These are phyloP conservation scores for Afroboletus lepidellus DNA, from an alignment of 1,284 basidiomycete genomes.

Conservation along the genomic window DNA sequence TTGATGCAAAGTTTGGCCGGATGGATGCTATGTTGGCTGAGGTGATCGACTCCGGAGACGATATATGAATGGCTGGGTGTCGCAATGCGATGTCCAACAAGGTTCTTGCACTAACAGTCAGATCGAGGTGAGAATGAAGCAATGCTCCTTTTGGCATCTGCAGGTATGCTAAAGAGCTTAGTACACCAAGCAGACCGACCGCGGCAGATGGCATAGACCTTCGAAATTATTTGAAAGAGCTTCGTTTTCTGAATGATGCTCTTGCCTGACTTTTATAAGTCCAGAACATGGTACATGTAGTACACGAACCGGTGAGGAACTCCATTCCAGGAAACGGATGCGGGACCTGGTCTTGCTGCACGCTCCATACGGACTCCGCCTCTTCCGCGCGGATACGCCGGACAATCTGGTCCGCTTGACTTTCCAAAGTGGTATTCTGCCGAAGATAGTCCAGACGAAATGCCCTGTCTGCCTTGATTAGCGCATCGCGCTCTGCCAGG, in stretches of 20 bases:
- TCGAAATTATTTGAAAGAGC: conserved; percentile 58
- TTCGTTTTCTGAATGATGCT: conserved; percentile 54
- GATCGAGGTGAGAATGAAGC: conserved; percentile 69
- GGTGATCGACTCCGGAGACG: conserved; percentile 34
- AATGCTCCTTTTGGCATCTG: conserved; percentile 79
- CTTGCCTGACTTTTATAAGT: conserved; percentile 41
- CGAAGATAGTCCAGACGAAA: conserved; percentile 40
- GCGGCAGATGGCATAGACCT: conserved; percentile 38
- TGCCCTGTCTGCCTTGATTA: conserved; percentile 53
- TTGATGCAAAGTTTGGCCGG: conserved; percentile 49
- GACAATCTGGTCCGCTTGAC: conserved; percentile 54
- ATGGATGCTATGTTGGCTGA: conserved; percentile 37
- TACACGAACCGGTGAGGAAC: conserved; percentile 58
- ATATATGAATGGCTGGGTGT: conserved; percentile 59
- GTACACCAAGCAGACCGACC: not conserved
- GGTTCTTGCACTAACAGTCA: conserved; percentile 55
- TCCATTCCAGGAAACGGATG: conserved; percentile 76
- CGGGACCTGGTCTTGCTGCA: conserved; percentile 49
- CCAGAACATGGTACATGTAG: not conserved
- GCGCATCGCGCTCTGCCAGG: conserved; percentile 39
- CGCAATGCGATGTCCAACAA: conserved; percentile 54
- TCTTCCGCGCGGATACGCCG: conserved; percentile 55
- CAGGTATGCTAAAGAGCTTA: conserved; percentile 1
- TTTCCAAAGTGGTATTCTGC: conserved; percentile 40
- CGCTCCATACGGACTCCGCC: conserved; percentile 54